Base-by-base conservation (phyloP, 2,329 filamentous ascomycete species). In the Aspergillus alliaceus region DNA sequence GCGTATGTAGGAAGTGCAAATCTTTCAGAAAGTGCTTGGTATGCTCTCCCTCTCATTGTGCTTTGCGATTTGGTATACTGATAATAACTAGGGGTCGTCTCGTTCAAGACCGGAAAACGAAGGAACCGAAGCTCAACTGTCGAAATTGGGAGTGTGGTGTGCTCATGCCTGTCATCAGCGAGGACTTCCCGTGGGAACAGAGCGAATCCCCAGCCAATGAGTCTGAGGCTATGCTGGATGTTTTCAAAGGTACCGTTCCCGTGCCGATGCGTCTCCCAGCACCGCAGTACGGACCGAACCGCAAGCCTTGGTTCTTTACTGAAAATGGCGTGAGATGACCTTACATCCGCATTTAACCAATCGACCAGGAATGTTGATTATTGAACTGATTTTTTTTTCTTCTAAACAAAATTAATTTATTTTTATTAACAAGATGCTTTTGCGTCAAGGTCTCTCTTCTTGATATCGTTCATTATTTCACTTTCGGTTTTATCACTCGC, bases 71-170 rank as follows among this genome's bases (percentile, higher is more conserved):
- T 6, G 15, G 9, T 1, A 20, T 14, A 52, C n/a, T 39, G 4
- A 53, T 22, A n/a, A 35, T 49, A 9, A 53, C 29, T 60, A 91
- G 89, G 93, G 95, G 93, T 22, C 86, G 86, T 47, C 75, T 96
- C 29, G 84, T 87, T 53, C 86, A 87, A 67, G 88, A 96, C 66
- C 86, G 83, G 64, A 75, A 72, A 7, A 88, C 85, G 2, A 87
- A 87, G 59, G 75, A 84, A 59, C 84, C 86, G 12, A 96, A 91
- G 72, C 80, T 98, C 61, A 92, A 84, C 60, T 92, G 90, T 73
- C 86, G 90, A 54, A 99, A 98, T 72, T 98, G 93, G 93, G 95
- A 98, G 76, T 96, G 92, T 69, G 95, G 95, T 34, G 90, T 99
- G 1, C 66, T 98, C 24, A 72, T 97, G 39, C 86, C 87, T 9